A percentile compares a stretch with the other conserved stretches of the same genome.
These are phyloP conservation scores for Pyracantha coccinea DNA, from an alignment of 331 rosid species.

Conservation along the genomic window DNA sequence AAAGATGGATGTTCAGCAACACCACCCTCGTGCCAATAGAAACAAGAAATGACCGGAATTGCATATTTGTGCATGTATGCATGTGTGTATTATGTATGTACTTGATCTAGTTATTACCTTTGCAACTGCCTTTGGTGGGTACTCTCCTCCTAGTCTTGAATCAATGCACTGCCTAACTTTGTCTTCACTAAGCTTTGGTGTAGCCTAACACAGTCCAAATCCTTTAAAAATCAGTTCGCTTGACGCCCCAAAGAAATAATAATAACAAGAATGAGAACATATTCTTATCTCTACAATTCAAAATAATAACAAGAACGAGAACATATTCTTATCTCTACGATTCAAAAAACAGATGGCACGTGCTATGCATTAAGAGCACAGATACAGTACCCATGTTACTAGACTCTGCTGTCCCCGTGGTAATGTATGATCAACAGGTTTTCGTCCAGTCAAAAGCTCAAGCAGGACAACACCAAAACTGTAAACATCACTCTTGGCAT, in stretches of 20 bases:
- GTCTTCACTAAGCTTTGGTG: constrained; percentile 89
- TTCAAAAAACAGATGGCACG: neutral
- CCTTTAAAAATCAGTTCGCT: constrained; percentile 15
- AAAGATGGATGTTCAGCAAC: neutral
- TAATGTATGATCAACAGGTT: constrained; percentile 86
- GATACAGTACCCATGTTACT: constrained; percentile 69
- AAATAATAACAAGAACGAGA: constrained; percentile 2
- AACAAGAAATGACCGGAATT: neutral
- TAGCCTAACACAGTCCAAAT: constrained; percentile 48
- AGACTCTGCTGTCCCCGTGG: constrained; percentile 93
- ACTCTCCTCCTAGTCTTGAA: constrained; percentile 66
- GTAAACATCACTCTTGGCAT: constrained; percentile 84
- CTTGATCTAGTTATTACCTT: constrained; percentile 36
- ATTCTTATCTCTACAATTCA: neutral
- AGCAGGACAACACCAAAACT: constrained; percentile 85
- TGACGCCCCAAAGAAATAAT: neutral
- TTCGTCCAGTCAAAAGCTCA: constrained; percentile 82
- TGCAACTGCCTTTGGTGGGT: constrained; percentile 83
- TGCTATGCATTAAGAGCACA: neutral
- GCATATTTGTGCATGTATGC: neutral
- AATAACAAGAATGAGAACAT: neutral
- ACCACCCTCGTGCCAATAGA: neutral
- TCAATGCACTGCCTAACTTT: constrained; percentile 80
- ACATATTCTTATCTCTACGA: neutral
- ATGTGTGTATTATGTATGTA: neutral